phyloP scores from a whole-genome alignment of 257 asterid species.

The Solanum infundibuliforme region DNA sequence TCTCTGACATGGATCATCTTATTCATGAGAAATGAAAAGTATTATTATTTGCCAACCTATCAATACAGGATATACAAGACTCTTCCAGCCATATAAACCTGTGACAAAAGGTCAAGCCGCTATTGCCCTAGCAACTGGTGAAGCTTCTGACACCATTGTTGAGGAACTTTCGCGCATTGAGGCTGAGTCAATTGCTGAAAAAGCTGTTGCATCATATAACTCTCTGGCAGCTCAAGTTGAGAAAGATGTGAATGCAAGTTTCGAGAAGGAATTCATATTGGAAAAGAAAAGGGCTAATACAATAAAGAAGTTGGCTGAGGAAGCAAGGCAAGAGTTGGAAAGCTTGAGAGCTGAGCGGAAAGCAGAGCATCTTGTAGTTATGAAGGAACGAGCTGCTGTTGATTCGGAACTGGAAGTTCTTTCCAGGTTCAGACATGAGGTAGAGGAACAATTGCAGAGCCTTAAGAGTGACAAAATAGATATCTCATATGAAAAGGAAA shows the following conservation, averaged over 20 bases:
- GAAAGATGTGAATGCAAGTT: conserved; percentile 61
- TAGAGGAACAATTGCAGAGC: neutral
- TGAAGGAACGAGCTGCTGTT: neutral
- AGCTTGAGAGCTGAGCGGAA: neutral
- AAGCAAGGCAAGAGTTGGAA: neutral
- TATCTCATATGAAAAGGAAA: neutral
- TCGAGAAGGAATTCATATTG: neutral
- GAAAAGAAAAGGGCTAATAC: neutral
- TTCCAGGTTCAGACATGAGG: neutral
- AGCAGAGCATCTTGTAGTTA: neutral
- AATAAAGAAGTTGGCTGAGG: neutral
- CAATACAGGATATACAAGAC: conserved; percentile 73
- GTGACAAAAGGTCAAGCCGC: conserved; percentile 98
- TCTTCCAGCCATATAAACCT: conserved; percentile 94
- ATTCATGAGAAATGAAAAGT: neutral
- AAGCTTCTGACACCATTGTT: conserved; percentile 57
- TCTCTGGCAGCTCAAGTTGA: conserved; percentile 86
- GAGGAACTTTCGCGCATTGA: conserved; percentile 93
- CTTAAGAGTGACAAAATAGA: neutral
- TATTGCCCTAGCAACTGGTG: conserved; percentile 83
- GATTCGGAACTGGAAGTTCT: neutral
- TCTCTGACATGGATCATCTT: neutral
- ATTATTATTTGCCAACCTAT: neutral
- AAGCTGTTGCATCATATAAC: conserved; percentile 79
- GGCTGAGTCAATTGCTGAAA: conserved; percentile 93